Conservation (phyloP, 495 filamentous ascomycete genomes). For the Talaromyces liani region DNA sequence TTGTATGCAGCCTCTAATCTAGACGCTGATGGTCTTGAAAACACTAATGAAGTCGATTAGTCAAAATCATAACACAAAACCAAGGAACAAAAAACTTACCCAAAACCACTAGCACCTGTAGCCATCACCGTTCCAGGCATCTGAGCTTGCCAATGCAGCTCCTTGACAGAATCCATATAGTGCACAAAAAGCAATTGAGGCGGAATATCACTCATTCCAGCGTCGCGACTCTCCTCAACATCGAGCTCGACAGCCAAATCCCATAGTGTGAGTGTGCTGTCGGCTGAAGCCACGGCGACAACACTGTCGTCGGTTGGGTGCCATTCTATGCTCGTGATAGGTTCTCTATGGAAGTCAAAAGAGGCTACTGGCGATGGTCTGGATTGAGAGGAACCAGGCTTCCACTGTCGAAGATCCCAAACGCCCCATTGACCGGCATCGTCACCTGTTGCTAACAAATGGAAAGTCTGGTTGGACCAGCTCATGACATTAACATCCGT, state of each 20-base stretch:
- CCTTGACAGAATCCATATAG: slow-evolving; percentile 89
- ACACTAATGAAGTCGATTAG: slow-evolving; percentile 33
- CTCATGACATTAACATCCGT: slow-evolving; percentile 93
- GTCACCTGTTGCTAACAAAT: slow-evolving; percentile 85
- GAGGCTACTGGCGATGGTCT: slow-evolving; percentile 68
- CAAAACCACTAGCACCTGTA: slow-evolving; percentile 80
- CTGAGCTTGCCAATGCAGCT: slow-evolving; percentile 94
- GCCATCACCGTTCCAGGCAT: slow-evolving; percentile 88
- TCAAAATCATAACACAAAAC: not conserved
- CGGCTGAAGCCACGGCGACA: slow-evolving; percentile 83
- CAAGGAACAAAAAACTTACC: slow-evolving; percentile 33
- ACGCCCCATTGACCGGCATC: slow-evolving; percentile 94
- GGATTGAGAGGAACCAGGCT: slow-evolving; percentile 49
- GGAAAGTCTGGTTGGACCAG: slow-evolving; percentile 79
- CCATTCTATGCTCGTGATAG: slow-evolving; percentile 95
- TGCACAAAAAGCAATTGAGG: slow-evolving; percentile 95
- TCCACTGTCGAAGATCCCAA: slow-evolving; percentile 95
- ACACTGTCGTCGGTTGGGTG: slow-evolving; percentile 95
- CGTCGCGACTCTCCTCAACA: slow-evolving; percentile 90
- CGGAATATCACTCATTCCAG: slow-evolving; percentile 80
- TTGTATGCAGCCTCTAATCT: not conserved
- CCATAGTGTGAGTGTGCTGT: slow-evolving; percentile 93
- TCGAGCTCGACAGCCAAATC: slow-evolving; percentile 94
- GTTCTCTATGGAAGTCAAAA: slow-evolving; percentile 91
- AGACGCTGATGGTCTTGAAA: slow-evolving; percentile 63